Percentiles rank a stretch among this genome's conserved stretches.
Evolutionary conservation across 192 early-diverging fungal species (phyloP).

Genomic region (Coemansia sp.): DNA sequence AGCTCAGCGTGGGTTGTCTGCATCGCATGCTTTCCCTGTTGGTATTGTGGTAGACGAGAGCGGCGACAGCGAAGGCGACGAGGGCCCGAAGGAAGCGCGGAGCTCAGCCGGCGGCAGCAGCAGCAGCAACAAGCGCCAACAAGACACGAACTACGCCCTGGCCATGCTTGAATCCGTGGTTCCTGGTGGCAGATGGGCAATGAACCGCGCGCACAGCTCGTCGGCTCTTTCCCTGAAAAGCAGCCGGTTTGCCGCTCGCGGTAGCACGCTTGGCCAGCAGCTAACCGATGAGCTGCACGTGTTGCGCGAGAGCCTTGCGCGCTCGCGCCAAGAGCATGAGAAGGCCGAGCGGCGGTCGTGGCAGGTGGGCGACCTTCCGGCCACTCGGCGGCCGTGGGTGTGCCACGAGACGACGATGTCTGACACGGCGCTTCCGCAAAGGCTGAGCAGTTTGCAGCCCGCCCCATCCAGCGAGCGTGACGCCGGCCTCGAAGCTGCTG

Average conservation of each 20-base stretch:
- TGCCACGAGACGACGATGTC: conserved; percentile 28
- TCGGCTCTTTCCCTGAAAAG: conserved; percentile 26
- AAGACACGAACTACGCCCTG: not conserved
- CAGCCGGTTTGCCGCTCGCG: conserved; percentile 21
- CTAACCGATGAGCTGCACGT: conserved; percentile 44
- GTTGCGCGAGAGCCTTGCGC: conserved; percentile 31
- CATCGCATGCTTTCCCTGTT: not conserved
- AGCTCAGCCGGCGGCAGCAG: not conserved
- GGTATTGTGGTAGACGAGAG: not conserved
- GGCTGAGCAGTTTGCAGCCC: not conserved
- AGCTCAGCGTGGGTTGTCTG: not conserved
- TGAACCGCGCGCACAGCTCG: conserved; percentile 23
- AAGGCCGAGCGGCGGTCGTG: conserved; percentile 33
- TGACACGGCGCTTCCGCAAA: conserved; percentile 31
- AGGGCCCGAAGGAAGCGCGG: not conserved
- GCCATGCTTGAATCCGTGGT: not conserved
- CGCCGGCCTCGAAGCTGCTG: not conserved
- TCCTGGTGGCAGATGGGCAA: conserved; percentile 26
- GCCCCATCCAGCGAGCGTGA: not conserved
- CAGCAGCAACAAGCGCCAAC: not conserved
- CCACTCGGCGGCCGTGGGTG: conserved; percentile 31
- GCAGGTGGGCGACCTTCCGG: conserved; percentile 24
- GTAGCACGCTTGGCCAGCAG: conserved; percentile 49
- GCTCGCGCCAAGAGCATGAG: conserved; percentile 17
- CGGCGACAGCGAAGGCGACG: not conserved